Evolutionary conservation across 1,284 basidiomycete species (phyloP).

Genomic region (Bjerkandera adusta): DNA sequence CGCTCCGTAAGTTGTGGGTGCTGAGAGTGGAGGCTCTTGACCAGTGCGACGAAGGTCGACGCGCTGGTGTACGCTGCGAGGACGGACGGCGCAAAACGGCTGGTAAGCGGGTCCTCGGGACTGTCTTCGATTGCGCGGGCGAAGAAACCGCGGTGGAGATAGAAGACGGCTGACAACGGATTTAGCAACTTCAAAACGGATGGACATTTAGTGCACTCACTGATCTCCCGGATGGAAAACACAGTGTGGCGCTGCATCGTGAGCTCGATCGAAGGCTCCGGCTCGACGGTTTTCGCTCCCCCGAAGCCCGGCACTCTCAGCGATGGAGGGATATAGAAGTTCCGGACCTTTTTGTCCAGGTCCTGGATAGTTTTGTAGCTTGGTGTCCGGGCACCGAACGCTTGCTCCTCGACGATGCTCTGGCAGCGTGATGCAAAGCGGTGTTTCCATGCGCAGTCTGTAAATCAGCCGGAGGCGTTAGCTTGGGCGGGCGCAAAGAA

Average conservation of each 20-base stretch:
- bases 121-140: constrained; percentile 64
- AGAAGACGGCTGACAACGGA: constrained; percentile 52
- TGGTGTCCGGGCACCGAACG: constrained; percentile 58
- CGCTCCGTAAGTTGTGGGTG: constrained; percentile 63
- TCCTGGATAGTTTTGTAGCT: constrained; percentile 60
- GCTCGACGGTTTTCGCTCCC: constrained; percentile 40
- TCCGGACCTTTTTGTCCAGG: constrained; percentile 60
- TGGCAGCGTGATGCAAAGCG: constrained; percentile 58
- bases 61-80: constrained; percentile 65
- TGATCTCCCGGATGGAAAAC: constrained; percentile 64
- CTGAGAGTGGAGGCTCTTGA: constrained; percentile 62
- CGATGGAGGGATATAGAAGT: constrained; percentile 61
- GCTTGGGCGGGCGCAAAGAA: too few species aligned
- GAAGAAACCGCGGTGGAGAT: constrained; percentile 73
- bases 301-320: constrained; percentile 65
- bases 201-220: constrained; percentile 37
- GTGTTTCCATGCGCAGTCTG: constrained; percentile 66
- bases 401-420: constrained; percentile 61
- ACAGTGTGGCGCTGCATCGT: constrained; percentile 64
- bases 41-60: constrained; percentile 62
- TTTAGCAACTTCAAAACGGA: constrained; percentile 5
- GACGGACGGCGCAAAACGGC: constrained; percentile 67
- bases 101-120: constrained; percentile 61
- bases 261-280: constrained; percentile 47
- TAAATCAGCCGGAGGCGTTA: neutral